Percentiles rank a stretch among this genome's conserved stretches.
phyloP scores from a whole-genome alignment of 371 early-diverging fungal species.

The Paraphysoderma sedebokerense region DNA sequence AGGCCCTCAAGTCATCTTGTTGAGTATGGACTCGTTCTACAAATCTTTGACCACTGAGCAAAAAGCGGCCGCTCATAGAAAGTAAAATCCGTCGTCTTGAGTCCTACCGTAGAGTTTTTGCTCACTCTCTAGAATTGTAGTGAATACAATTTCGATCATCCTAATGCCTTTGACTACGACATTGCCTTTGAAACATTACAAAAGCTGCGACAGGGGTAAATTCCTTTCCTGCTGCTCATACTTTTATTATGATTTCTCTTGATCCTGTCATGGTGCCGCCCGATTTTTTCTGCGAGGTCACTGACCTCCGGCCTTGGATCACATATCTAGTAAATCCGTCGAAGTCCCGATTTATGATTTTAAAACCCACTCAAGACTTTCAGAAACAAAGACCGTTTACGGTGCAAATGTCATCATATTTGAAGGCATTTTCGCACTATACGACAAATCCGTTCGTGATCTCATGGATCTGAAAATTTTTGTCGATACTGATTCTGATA shows the following conservation, averaged over 20 bases:
- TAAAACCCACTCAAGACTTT: slow-evolving; percentile 46
- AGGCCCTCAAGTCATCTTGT: slow-evolving; percentile 40
- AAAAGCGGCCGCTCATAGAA: slow-evolving; percentile 20
- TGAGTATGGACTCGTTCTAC: slow-evolving; percentile 92
- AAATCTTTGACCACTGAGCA: slow-evolving; percentile 60
- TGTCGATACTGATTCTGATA: slow-evolving; percentile 87
- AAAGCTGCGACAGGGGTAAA: too few species aligned
- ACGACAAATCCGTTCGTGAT: slow-evolving; percentile 54
- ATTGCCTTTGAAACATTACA: slow-evolving; percentile 42
- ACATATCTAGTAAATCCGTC: slow-evolving; percentile 45
- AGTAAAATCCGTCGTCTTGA: too few species aligned
- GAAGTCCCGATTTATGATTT: slow-evolving; percentile 67
- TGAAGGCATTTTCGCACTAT: slow-evolving; percentile 83
- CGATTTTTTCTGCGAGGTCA: too few species aligned
- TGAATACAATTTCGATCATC: slow-evolving; percentile 73
- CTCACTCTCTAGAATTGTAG: too few species aligned
- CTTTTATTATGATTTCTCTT: too few species aligned
- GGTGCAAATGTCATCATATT: slow-evolving; percentile 86
- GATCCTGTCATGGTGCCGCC: too few species aligned
- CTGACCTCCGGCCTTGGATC: too few species aligned
- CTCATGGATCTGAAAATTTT: slow-evolving; percentile 86
- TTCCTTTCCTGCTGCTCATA: too few species aligned
- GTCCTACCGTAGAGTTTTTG: too few species aligned
- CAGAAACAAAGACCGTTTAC: slow-evolving; percentile 44
- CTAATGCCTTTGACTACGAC: slow-evolving; percentile 62